A percentile compares a stretch with the other conserved stretches of the same genome.
Conservation (phyloP, 2,329 filamentous ascomycete genomes). For the Pseudocercospora eumusae region DNA sequence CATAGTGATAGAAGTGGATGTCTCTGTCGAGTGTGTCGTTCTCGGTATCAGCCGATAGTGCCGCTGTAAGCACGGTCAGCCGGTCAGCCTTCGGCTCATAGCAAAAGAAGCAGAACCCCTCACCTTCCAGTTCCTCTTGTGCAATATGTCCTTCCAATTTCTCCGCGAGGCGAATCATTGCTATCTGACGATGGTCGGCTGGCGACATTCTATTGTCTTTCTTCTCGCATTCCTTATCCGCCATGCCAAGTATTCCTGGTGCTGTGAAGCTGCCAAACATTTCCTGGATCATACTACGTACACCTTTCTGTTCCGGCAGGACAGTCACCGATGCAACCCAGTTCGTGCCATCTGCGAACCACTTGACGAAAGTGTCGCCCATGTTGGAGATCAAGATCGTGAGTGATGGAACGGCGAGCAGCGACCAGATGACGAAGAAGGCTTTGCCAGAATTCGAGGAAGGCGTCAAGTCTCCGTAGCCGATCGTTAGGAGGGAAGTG, state of each 20-base stretch:
- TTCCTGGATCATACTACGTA: constrained; percentile 37
- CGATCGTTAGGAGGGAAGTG: constrained; percentile 56
- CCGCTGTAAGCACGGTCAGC: neutral
- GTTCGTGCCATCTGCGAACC: constrained; percentile 57
- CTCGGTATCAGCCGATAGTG: neutral
- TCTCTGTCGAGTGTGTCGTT: constrained; percentile 43
- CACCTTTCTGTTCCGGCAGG: constrained; percentile 16
- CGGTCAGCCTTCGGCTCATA: neutral
- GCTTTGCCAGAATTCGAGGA: constrained; percentile 54
- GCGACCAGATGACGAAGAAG: constrained; percentile 60
- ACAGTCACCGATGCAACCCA: constrained; percentile 58
- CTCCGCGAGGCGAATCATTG: constrained; percentile 30
- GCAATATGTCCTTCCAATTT: constrained; percentile 40
- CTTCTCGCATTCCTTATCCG: constrained; percentile 12
- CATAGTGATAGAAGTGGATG: constrained; percentile 54
- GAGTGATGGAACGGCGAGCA: constrained; percentile 57
- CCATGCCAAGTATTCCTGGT: constrained; percentile 15
- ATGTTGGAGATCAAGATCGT: constrained; percentile 58
- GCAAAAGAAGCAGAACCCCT: neutral
- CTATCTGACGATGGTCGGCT: constrained; percentile 24
- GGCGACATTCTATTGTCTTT: constrained; percentile 25
- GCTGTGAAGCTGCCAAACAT: neutral
- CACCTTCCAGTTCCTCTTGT: constrained; percentile 43
- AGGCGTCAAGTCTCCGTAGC: constrained; percentile 55
- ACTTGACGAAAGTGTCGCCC: constrained; percentile 57